Evolutionary conservation across 2,329 filamentous ascomycete genomes (phyloP), one percentile per base, ranked within the genome.

Genomic region (Leptographium galeiforme): DNA sequence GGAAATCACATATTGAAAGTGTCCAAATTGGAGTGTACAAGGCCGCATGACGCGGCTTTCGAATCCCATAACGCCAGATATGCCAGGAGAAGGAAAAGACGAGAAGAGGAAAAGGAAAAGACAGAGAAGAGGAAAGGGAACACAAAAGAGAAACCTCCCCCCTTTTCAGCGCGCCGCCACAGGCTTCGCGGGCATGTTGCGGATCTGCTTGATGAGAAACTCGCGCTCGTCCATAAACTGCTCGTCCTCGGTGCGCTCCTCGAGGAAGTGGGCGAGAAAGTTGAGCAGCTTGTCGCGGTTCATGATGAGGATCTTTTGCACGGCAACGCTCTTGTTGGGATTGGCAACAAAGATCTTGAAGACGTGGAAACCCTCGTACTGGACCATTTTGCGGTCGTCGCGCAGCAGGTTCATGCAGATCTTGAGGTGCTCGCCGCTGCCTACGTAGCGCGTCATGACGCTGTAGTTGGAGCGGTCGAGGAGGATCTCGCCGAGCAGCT

Each of bases 311-410:
- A 98, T 95, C 66, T 91, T 88, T 66, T 95, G 89, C 49, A 98
- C 93, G 38, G 90, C 88, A 56, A 91, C 76, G n/a, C 89, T 95
- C 72, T 98, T 98, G 73, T 97, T 90, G 8, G 93, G 93, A 66
- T 98, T 98, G 56, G 93, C 93, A 52, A 97, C 93, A 69, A 98
- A 98, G 57, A 98, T 91, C 75, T 98, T 98, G 78, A 98, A 98
- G 44, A 98, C 91, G 66, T 98, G 93, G 67, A 98, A 98, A 8
- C 90, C 93, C 68, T 98, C 93, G 67, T 98, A 98, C 69, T 97
- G 93, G 57, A 98, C 93, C 90, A 98, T 98, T 69, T 95, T 93
- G 61, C 91, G 82, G 68, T 97, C 91, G 67, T 97, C 93, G 60
- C 89, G 84, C 57, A 98, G 74, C 56, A 98, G 76, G 68, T 95